Evolutionary conservation across 345 rosid genomes (phyloP).

Genomic region (Stellera chamaejasme): DNA sequence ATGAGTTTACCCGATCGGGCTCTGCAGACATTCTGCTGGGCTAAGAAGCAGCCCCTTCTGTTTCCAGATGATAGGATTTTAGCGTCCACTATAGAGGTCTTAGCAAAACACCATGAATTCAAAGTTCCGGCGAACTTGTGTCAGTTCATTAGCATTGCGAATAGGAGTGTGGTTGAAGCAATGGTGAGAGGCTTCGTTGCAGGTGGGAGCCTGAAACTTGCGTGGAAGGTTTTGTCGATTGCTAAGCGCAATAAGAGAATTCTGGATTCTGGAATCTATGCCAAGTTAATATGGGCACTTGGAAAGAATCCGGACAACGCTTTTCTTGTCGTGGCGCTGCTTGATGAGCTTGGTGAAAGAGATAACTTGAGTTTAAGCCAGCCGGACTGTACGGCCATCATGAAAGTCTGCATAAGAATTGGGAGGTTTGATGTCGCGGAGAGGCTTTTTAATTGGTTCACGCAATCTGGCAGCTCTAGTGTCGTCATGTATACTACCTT

Average conservation of each 20-base stretch:
- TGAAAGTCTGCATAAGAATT: constrained; percentile 69
- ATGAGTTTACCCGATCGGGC: constrained; percentile 76
- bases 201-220: constrained; percentile 63
- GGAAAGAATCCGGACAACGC: constrained; percentile 68
- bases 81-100: constrained; percentile 62
- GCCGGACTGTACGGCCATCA: constrained; percentile 71
- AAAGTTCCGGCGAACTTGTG: constrained; percentile 49
- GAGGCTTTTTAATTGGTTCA: constrained; percentile 58
- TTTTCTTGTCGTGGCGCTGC: constrained; percentile 33
- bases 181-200: constrained; percentile 63
- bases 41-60: constrained; percentile 53
- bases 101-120: constrained; percentile 52
- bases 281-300: constrained; percentile 65
- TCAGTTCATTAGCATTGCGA: constrained; percentile 40
- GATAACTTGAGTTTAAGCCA: constrained; percentile 58
- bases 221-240: constrained; percentile 53
- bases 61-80: constrained; percentile 63
- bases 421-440: constrained; percentile 52
- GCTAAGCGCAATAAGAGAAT: constrained; percentile 46
- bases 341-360: constrained; percentile 61
- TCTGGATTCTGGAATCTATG: constrained; percentile 55
- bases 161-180: constrained; percentile 68
- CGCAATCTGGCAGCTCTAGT: constrained; percentile 46
- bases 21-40: constrained; percentile 80
- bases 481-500: constrained; percentile 82